Evolutionary conservation across 2,329 filamentous ascomycete genomes (phyloP).

Genomic region (Penicillium hesseltinei): DNA sequence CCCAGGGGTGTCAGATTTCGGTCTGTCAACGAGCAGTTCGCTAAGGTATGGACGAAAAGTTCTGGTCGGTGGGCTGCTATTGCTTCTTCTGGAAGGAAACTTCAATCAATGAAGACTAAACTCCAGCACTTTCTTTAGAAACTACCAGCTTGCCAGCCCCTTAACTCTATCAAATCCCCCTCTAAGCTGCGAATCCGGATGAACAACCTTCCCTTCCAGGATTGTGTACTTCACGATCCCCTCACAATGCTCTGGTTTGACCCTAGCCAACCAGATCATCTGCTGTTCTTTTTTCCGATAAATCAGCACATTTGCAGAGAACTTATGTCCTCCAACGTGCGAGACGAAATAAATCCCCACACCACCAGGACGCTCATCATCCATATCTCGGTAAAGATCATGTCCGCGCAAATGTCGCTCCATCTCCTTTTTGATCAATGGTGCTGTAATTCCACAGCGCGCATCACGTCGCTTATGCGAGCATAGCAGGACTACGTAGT

Average conservation of each 20-base stretch:
- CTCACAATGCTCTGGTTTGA: conserved; percentile 83
- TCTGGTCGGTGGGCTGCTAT: no score
- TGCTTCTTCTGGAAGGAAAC: no score
- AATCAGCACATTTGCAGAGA: conserved; percentile 84
- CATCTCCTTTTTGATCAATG: conserved; percentile 74
- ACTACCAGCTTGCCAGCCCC: conserved; percentile 64
- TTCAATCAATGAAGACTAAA: neutral
- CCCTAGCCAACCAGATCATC: conserved; percentile 77
- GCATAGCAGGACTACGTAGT: conserved; percentile 81
- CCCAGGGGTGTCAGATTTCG: no score
- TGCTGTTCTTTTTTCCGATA: conserved; percentile 59
- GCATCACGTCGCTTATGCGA: conserved; percentile 86
- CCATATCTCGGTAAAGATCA: conserved; percentile 76
- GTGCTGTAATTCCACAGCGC: conserved; percentile 85
- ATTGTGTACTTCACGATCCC: conserved; percentile 83
- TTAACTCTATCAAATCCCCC: conserved; percentile 78
- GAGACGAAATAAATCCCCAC: conserved; percentile 90
- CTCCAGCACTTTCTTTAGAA: neutral
- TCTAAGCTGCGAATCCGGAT: conserved; percentile 75
- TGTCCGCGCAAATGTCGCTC: conserved; percentile 78
- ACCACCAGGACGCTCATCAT: conserved; percentile 79
- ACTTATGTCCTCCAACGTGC: conserved; percentile 92
- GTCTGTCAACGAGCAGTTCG: no score
- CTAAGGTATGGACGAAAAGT: no score
- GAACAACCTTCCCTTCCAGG: conserved; percentile 83